Percentiles rank a stretch among this genome's conserved stretches.
Conservation (phyloP, 495 filamentous ascomycete species). For the Penicillium egyptiacum region DNA sequence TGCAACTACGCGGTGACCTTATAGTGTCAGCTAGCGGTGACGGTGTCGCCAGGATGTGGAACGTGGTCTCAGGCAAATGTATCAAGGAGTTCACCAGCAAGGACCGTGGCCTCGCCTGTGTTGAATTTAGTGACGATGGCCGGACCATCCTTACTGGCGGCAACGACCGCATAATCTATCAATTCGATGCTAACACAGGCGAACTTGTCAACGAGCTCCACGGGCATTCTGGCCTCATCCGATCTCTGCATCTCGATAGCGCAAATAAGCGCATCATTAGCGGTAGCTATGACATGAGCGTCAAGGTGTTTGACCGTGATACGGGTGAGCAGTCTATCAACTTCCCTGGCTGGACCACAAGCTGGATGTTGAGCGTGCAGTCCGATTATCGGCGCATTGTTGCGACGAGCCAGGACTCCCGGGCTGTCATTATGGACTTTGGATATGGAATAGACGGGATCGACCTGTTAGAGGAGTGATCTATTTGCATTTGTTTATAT, state of each 20-base stretch:
- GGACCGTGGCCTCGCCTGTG: conserved; percentile 88
- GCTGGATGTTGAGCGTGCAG: conserved; percentile 95
- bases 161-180: conserved; percentile 89
- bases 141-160: conserved; percentile 87
- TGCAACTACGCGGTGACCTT: conserved; percentile 87
- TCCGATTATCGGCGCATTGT: conserved; percentile 91
- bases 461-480: conserved; percentile 48
- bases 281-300: conserved; percentile 89
- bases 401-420: conserved; percentile 87
- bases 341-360: conserved; percentile 86
- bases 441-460: conserved; percentile 52
- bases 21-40: conserved; percentile 92
- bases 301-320: conserved; percentile 86
- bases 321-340: conserved; percentile 69
- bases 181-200: conserved; percentile 90
- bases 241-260: conserved; percentile 84
- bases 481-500: conserved; percentile 15
- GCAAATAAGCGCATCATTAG: conserved; percentile 79
- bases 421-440: conserved; percentile 86
- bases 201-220: conserved; percentile 72
- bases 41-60: conserved; percentile 91
- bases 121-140: conserved; percentile 91
- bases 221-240: conserved; percentile 79
- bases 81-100: conserved; percentile 86
- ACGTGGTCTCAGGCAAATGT: conserved; percentile 77